phyloP scores from a whole-genome alignment of 2,329 filamentous ascomycete genomes.

The Diatrype stigma region DNA sequence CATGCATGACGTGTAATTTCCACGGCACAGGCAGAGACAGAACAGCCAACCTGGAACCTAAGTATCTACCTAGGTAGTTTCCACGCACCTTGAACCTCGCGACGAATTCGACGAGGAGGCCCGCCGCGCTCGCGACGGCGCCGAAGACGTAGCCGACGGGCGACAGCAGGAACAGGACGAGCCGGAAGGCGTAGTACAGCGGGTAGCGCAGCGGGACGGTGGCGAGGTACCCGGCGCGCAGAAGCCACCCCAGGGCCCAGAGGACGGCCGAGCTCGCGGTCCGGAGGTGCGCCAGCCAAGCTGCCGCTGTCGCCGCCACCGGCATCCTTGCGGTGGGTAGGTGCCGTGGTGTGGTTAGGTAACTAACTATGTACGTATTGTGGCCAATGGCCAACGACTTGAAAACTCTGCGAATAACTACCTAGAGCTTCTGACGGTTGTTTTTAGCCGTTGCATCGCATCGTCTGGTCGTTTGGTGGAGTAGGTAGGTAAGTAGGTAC shows the following conservation, averaged over 20 bases:
- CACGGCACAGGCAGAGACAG: too few relatives aligned
- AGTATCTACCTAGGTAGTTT: neutral
- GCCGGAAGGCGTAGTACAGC: conserved; percentile 18
- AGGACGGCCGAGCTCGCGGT: conserved; percentile 16
- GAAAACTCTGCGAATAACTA: too few relatives aligned
- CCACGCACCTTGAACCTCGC: conserved; percentile 25
- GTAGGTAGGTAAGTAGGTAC: too few relatives aligned
- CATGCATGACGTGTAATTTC: too few relatives aligned
- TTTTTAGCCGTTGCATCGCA: too few relatives aligned
- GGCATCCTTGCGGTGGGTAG: too few relatives aligned
- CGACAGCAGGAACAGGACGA: conserved; percentile 24
- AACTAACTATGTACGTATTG: neutral
- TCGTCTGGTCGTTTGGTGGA: too few relatives aligned
- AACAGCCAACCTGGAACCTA: too few relatives aligned
- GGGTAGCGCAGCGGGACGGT: conserved; percentile 26
- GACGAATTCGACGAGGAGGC: conserved; percentile 15
- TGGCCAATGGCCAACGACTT: too few relatives aligned
- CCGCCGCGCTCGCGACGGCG: conserved; percentile 6
- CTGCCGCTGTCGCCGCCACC: conserved; percentile 1
- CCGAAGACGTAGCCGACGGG: conserved; percentile 20
- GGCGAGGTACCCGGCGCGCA: conserved; percentile 19
- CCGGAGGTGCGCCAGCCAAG: conserved; percentile 16
- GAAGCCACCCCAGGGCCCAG: conserved; percentile 12
- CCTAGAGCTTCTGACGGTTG: too few relatives aligned
- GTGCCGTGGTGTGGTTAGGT: neutral